Conservation (phyloP, 2,329 filamentous ascomycete genomes). For the Colletotrichum horii region DNA sequence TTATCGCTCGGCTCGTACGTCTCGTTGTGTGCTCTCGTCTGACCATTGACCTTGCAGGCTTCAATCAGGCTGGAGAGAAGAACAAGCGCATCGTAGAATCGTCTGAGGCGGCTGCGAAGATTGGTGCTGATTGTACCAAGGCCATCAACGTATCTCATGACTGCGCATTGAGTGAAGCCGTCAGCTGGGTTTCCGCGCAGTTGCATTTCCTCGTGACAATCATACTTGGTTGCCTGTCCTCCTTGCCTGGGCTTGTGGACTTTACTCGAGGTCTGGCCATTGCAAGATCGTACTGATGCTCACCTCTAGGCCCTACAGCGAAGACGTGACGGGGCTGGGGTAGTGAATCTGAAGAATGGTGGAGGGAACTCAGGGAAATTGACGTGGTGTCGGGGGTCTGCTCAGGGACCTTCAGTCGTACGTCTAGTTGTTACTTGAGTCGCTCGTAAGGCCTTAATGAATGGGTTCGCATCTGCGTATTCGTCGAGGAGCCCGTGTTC, state of each 20-base stretch:
- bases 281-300: neutral
- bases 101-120: neutral
- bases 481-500: neutral
- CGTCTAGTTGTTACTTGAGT: no score
- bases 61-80: conserved; percentile 16
- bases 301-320: neutral
- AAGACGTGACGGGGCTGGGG: neutral
- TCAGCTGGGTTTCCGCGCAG: neutral
- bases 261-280: neutral
- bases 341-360: neutral
- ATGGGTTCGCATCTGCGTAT: neutral
- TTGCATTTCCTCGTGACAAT: no score
- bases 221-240: neutral
- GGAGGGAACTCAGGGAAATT: neutral
- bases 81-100: neutral
- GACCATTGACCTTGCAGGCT: neutral
- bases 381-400: no score
- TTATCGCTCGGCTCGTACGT: neutral
- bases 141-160: neutral
- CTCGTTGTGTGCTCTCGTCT: neutral
- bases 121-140: neutral
- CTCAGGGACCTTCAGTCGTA: no score
- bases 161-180: neutral
- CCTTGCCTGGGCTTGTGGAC: neutral
- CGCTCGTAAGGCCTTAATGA: no score